These are phyloP conservation scores for Ilyonectria destructans DNA, from an alignment of 2,329 filamentous ascomycete species.

Conservation along the genomic window DNA sequence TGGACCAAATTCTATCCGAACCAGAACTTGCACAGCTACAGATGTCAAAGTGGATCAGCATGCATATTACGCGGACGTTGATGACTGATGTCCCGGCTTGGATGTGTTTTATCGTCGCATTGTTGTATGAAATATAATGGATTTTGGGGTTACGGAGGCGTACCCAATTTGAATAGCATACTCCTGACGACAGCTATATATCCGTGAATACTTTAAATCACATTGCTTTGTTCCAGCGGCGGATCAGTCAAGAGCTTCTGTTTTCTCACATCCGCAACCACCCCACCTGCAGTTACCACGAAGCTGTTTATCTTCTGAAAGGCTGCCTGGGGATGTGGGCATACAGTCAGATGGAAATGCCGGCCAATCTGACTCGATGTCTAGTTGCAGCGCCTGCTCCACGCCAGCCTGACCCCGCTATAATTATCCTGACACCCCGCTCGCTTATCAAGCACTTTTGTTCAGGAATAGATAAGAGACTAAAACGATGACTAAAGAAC, in stretches of 20 bases:
- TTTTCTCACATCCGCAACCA: too few relatives aligned
- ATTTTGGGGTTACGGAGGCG: background rate
- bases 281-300: too few relatives aligned
- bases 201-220: background rate
- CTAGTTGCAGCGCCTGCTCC: too few relatives aligned
- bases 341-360: too few relatives aligned
- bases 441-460: too few relatives aligned
- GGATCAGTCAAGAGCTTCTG: background rate
- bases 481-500: too few relatives aligned
- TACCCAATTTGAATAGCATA: background rate
- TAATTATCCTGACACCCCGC: too few relatives aligned
- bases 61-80: constrained; percentile 13
- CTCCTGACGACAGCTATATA: background rate
- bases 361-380: too few relatives aligned
- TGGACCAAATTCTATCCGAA: constrained; percentile 15
- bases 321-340: too few relatives aligned
- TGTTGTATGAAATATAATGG: background rate
- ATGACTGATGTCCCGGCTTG: constrained; percentile 13
- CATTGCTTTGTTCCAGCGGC: background rate
- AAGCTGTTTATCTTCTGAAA: too few relatives aligned
- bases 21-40: constrained; percentile 13
- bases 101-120: background rate
- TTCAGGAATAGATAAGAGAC: too few relatives aligned
- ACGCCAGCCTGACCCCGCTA: too few relatives aligned
- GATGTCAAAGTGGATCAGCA: constrained; percentile 11